These are phyloP conservation scores for Kuraishia cidri DNA, from an alignment of 805 yeast genomes.

Conservation along the genomic window DNA sequence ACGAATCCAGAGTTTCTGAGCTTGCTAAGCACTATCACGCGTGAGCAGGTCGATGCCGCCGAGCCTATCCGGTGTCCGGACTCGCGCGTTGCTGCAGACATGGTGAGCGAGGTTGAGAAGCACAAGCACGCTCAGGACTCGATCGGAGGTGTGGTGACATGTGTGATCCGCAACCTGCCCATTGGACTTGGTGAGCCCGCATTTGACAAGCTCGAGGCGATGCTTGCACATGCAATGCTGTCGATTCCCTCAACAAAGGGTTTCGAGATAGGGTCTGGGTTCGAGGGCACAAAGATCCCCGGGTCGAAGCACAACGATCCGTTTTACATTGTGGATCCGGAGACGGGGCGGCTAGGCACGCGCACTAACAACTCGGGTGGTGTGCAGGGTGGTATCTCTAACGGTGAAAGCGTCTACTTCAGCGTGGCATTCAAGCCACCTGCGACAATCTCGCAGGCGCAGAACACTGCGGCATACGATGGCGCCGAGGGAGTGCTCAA, in stretches of 20 bases:
- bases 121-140: conserved; percentile 85
- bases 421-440: conserved; percentile 97
- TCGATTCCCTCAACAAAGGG: conserved; percentile 98
- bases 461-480: conserved; percentile 79
- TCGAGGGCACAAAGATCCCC: conserved; percentile 78
- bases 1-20: conserved; percentile 55
- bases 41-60: conserved; percentile 78
- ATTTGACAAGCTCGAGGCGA: conserved; percentile 93
- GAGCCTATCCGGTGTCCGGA: conserved; percentile 97
- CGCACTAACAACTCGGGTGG: conserved; percentile 93
- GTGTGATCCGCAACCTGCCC: conserved; percentile 92
- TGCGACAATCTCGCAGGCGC: conserved; percentile 94
- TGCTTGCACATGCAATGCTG: conserved; percentile 95
- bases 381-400: conserved; percentile 95
- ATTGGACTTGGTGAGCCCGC: conserved; percentile 97
- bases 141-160: conserved; percentile 96
- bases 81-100: conserved; percentile 53
- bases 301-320: conserved; percentile 95
- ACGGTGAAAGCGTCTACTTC: conserved; percentile 93
- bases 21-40: conserved; percentile 65
- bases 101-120: conserved; percentile 82
- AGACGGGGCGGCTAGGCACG: conserved; percentile 64
- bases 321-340: conserved; percentile 56
- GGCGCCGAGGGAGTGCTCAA: conserved; percentile 85
- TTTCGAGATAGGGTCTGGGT: conserved; percentile 96